Evolutionary conservation across 2,329 filamentous ascomycete genomes (phyloP).

Genomic region (Nothophaeocryptopus gaeumannii): DNA sequence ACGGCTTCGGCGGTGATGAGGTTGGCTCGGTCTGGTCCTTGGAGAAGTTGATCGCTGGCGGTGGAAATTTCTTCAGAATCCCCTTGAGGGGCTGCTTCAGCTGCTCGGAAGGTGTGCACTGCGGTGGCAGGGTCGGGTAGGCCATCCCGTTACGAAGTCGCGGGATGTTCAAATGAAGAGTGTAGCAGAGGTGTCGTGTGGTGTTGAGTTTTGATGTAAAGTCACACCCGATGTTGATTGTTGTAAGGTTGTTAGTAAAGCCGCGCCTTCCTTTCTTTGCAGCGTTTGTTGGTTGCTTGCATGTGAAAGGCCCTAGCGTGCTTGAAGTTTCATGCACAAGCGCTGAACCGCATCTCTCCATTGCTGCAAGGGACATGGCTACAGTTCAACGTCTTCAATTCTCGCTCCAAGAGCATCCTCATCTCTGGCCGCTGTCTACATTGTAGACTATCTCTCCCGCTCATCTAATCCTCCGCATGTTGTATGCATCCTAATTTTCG

Average conservation of each 20-base stretch:
- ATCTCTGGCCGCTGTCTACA: no score
- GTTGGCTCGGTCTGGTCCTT: not conserved
- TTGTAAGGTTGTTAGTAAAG: not conserved
- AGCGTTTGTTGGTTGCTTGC: no score
- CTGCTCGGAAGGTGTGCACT: not conserved
- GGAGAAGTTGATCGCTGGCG: not conserved
- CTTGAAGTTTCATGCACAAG: no score
- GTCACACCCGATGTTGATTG: not conserved
- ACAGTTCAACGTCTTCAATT: no score
- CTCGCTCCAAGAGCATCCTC: no score
- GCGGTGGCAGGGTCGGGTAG: not conserved
- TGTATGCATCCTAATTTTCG: no score
- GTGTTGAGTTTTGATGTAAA: not conserved
- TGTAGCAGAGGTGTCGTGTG: not conserved
- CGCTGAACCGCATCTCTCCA: no score
- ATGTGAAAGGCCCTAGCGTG: no score
- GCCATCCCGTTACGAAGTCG: not conserved
- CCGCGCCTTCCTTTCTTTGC: not conserved
- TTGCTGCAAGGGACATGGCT: no score
- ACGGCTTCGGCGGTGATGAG: not conserved
- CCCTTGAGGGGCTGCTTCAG: not conserved
- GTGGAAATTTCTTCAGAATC: slow-evolving; percentile 6
- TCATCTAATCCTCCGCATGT: no score
- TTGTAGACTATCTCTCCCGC: no score
- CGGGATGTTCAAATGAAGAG: not conserved